Base-by-base conservation (phyloP, 2,329 filamentous ascomycete species). In the Capronia epimyces region DNA sequence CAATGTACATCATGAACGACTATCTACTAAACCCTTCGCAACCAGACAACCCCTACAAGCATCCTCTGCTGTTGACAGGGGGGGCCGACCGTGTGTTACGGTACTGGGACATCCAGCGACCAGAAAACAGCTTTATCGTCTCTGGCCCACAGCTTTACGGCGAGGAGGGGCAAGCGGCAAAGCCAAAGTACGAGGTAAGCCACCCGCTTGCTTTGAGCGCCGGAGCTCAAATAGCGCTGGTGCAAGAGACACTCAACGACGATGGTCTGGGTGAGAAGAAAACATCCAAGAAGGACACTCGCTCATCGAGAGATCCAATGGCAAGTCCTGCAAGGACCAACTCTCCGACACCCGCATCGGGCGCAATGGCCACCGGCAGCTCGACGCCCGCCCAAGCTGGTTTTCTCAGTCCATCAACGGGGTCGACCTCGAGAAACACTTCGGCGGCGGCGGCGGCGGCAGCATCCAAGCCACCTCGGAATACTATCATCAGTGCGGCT, bases 1-100 rank as follows among this genome's bases (percentile, higher is more conserved):
- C 56, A 13, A 49, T 62, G 39, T 49, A 89, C 62, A 74, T 78
- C 3, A 78, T 81, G 20, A 83, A 89, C 44, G 82, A 87, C 43
- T 82, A 82, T 51, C 48, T 56, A 5, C 31, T 41, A 8, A 59
- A 56, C 46, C n/a, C 43, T 10, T 49, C 51, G 2, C 55, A 57
- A 24, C 16, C 63, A n/a, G 53, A 53, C 10, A 56, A 45, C 36
- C 56, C 64, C 41, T 78, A 85, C 3, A 84, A 86, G 50, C 83
- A 89, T 62, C 84, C 87, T 0, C 96, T 93, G 65, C 80, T 96
- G 41, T 73, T 98, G 31, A 93, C 89, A 0, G 90, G 85, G 15
- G 91, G 91, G 0, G 87, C 87, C 9, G 93, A 97, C 68, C 88
- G 86, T 70, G 93, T 87, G 68, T 79, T 98, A 15, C 82, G 93